Evolutionary conservation across 345 rosid genomes (phyloP), one percentile per base, ranked within the genome.

Genomic region (Noccaea caerulescens): DNA sequence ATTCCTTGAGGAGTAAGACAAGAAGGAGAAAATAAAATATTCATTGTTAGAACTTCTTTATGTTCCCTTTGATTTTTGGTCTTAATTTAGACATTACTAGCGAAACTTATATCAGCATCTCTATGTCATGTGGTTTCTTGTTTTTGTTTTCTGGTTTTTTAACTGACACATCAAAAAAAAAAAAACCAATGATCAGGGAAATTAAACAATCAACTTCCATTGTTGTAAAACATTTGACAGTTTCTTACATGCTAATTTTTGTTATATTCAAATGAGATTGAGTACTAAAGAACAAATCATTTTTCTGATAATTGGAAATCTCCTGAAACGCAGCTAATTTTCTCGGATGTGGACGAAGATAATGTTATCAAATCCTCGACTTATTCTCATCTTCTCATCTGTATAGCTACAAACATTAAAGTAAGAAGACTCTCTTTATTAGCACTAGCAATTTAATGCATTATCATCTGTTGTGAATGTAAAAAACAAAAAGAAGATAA

Each of bases 371-470:
- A 84, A 86, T 5, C 96, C 98, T 23, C 82, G 76, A 58, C 86
- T 86, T 32, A 93, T 85, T 76, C 98, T 86, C 77, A 88, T 72
- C 79, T 86, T 88, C 68, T 81, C 90, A 58, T 93, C 97, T 9
- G 76, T 69, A 6, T 88, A 90, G 43, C 97, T 93, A 85, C 85
- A 82, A 56, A n/a, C 36, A 68, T 18, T 1, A 13, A 10, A 44
- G 13, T 5, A 52, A 43, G 0, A 52, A 43, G 0, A 33, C 54
- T 63, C n/a, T 54, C 0, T 51, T 30, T 59, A 49, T 58, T 25
- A 58, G 54, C 37, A 45, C 33, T 27, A 66, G 52, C 16, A 68
- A 23, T 2, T 42, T 5, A n/a, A 45, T 36, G 33, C 25, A 58
- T 27, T 6, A 58, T n/a, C 3, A 5, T 47, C 1, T 37, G 18